Percentiles rank a stretch among this genome's conserved stretches.
phyloP scores from a whole-genome alignment of 2,329 filamentous ascomycete genomes.

The Epichloe hybrida region DNA sequence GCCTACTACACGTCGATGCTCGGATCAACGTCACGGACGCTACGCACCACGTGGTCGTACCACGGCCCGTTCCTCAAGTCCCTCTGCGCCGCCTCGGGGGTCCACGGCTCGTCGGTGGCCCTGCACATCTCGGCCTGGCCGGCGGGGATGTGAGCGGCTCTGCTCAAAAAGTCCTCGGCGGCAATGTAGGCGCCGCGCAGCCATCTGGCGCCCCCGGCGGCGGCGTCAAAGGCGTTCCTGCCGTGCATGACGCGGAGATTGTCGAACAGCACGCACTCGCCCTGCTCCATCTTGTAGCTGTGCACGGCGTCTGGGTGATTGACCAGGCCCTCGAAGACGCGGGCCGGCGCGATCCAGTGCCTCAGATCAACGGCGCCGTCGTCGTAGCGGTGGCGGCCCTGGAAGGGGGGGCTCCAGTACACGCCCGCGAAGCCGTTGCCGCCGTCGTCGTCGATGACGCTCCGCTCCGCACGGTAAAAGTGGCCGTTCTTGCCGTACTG shows the following conservation, averaged over 20 bases:
- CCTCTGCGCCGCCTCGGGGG: constrained; percentile 11
- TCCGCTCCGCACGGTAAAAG: constrained; percentile 45
- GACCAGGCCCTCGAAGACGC: constrained; percentile 43
- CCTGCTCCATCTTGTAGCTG: constrained; percentile 60
- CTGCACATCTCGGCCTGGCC: constrained; percentile 13
- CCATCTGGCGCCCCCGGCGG: constrained; percentile 56
- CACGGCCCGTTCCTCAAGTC: constrained; percentile 14
- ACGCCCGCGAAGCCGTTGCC: constrained; percentile 14
- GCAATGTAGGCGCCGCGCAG: constrained; percentile 76
- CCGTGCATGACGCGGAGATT: constrained; percentile 81
- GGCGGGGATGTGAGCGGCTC: constrained; percentile 17
- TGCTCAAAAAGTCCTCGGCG: constrained; percentile 29
- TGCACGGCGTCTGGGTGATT: constrained; percentile 47
- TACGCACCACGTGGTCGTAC: constrained; percentile 14
- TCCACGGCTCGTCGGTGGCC: constrained; percentile 12
- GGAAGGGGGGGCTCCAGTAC: constrained; percentile 74
- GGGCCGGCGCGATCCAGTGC: constrained; percentile 35
- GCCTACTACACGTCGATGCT: constrained; percentile 3
- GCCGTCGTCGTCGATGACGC: constrained; percentile 31
- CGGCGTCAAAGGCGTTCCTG: constrained; percentile 55
- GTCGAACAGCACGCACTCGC: constrained; percentile 93
- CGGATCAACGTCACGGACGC: constrained; percentile 11
- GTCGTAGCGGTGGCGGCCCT: constrained; percentile 39
- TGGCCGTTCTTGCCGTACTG: constrained; percentile 55
- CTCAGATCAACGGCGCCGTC: constrained; percentile 9